A percentile compares a stretch with the other conserved stretches of the same genome.
phyloP scores from a whole-genome alignment of 2,329 filamentous ascomycete species.

The Ilyonectria destructans region DNA sequence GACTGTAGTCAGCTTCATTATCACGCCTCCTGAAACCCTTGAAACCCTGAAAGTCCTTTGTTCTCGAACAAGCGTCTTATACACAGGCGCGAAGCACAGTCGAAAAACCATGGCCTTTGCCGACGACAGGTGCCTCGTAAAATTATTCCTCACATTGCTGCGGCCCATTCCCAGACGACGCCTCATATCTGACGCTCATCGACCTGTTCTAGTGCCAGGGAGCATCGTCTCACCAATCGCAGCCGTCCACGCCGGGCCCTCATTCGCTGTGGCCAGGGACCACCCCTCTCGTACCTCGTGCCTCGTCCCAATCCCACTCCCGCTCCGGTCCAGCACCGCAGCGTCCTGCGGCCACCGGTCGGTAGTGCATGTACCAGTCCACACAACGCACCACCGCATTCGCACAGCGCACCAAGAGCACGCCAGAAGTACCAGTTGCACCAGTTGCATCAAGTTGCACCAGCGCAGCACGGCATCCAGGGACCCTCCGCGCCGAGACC shows the following conservation, averaged over 20 bases:
- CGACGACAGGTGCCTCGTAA: background rate
- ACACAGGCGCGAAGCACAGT: background rate
- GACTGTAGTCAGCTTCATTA: slow-evolving; percentile 10
- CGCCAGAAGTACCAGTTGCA: slow-evolving; percentile 5
- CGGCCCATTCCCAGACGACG: slow-evolving; percentile 8
- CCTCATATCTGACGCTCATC: slow-evolving; percentile 10
- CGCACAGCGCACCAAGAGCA: slow-evolving; percentile 18
- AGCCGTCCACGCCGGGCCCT: slow-evolving; percentile 51
- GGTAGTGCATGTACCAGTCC: slow-evolving; percentile 10
- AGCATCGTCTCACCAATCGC: slow-evolving; percentile 51
- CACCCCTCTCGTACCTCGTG: slow-evolving; percentile 37
- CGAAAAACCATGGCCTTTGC: background rate
- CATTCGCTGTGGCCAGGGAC: slow-evolving; percentile 43
- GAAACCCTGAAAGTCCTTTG: background rate
- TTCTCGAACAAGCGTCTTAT: background rate
- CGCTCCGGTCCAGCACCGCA: slow-evolving; percentile 47
- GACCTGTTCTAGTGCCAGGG: slow-evolving; percentile 20
- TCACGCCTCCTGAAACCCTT: background rate
- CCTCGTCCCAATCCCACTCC: slow-evolving; percentile 35
- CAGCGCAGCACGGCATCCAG: slow-evolving; percentile 16
- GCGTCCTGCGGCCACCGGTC: slow-evolving; percentile 16
- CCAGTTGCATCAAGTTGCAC: background rate
- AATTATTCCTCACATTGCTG: background rate
- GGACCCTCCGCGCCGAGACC: background rate
- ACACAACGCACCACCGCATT: slow-evolving; percentile 26